Evolutionary conservation across 176 grass and related monocot genomes (phyloP), one percentile per base, ranked within the genome.

Genomic region (Carex parvula): DNA sequence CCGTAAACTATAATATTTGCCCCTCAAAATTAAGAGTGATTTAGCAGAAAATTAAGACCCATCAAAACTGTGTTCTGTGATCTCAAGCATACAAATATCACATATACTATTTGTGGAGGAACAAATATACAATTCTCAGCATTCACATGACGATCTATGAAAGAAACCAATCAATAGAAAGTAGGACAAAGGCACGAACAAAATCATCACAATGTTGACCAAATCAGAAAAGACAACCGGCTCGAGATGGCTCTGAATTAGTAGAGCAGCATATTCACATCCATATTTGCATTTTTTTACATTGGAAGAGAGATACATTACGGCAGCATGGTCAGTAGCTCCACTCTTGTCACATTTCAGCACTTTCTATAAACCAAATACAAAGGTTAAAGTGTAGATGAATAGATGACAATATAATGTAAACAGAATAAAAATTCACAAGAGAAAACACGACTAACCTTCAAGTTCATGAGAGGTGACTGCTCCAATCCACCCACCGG

Each of bases 201-300:
- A 39, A 68, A 98, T 91, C 91, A 88, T 87, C 79, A 98, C 67
- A 6, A 84, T 85, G 57, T 87, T 77, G 84, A 98, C 91, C 89
- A 98, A 84, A 86, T 98, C 91, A 61, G 83, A 91, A 64, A 98
- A 98, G n/a, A 87, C 41, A 65, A 93, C 85, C 63, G 75, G 80
- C 58, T 98, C 89, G 12, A 98, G 86, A 91, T 94, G 88, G 89
- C 92, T 90, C 85, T 92, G 92, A 83, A 98, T 88, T 86, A 91
- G 79, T 75, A 98, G 73, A 1, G 88, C 87, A 82, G 88, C 95
- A 89, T 98, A 98, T 84, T 98, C 95, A 54, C 85, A 84, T 81
- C 95, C 92, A 68, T 98, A 98, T 98, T 91, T 91, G 71, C 85
- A 86, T 83, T 90, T 91, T 60, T 85, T 56, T 37, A 98, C 83